These are phyloP conservation scores for Sporothrix dimorphospora DNA, from an alignment of 2,329 filamentous ascomycete species.

Conservation along the genomic window DNA sequence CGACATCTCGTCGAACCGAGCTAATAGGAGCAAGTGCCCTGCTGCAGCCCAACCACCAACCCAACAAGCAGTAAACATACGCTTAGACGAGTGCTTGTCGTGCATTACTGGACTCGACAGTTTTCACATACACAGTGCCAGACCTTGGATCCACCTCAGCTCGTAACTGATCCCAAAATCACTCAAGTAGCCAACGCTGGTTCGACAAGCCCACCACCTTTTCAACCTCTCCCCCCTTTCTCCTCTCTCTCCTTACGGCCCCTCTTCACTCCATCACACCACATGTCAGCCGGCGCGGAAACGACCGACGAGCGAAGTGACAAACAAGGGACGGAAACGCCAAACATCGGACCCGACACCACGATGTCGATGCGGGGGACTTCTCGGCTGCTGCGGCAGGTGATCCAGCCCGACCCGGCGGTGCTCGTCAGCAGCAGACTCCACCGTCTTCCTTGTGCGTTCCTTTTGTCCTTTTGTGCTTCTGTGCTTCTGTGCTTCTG, in stretches of 20 bases:
- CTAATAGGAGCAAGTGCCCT: not conserved
- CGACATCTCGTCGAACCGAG: constrained; percentile 10
- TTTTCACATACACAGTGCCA: not conserved
- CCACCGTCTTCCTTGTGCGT: constrained; percentile 30
- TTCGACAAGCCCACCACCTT: not conserved
- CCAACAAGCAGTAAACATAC: not conserved
- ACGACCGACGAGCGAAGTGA: not conserved
- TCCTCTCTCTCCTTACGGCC: not conserved
- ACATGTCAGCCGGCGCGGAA: not conserved
- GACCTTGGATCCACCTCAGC: not conserved
- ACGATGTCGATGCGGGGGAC: not conserved
- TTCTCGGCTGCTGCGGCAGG: not conserved
- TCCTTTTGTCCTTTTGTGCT: not conserved
- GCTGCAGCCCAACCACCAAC: not conserved
- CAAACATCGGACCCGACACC: not conserved
- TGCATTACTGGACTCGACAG: not conserved
- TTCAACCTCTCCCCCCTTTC: not conserved
- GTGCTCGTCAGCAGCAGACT: constrained; percentile 23
- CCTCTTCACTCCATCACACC: not conserved
- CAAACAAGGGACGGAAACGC: not conserved
- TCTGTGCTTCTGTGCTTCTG: not conserved
- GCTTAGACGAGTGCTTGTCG: not conserved
- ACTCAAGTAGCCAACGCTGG: not conserved
- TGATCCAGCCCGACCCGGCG: constrained; percentile 24
- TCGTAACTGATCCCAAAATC: not conserved